Evolutionary conservation across 164 flowering plant genomes (phyloP), one percentile per base, ranked within the genome.

Genomic region (Houttuynia cordata): DNA sequence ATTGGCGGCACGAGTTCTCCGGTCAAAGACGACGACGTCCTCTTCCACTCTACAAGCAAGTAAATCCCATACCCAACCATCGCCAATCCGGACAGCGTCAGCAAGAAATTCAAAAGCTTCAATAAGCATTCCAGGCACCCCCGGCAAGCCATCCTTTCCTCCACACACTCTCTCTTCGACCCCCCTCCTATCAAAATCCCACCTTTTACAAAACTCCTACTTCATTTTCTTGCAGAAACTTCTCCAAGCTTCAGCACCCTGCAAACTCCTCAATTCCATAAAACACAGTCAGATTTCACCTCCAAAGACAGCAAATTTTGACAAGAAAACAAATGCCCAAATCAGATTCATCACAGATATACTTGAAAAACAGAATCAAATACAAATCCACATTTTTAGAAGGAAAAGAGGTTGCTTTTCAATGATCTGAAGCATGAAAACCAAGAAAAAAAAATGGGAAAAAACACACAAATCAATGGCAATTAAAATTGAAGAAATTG

Each of bases 61-160:
- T 92, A 92, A 62, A 92, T 82, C 51, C 96, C 98, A 74, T 92
- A 89, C 0, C 96, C 98, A 63, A 92, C 73, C 91, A 92, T 87
- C 14, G 91, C 90, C 69, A 92, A 71, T 22, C 98, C 98, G 22
- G 62, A 77, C 23, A 92, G 72, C 42, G 89, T 80, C 70, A 92
- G 56, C 69, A 92, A 58, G 59, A 92, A 83, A 76, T 92, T 92
- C 53, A 92, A 67, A 40, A 89, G 81, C 87, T 87, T 92, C 81
- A 92, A 71, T 39, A 89, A 57, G 67, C 93, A 92, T 70, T 82
- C 94, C 76, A 71, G 76, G 67, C 71, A 92, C 57, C 96, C 97
- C 69, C 75, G 76, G 65, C 96, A 92, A 58, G 87, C 82, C 98
- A 93, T 93, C 65, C 67, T 41, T n/a, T 30, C 37, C 55, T 30